Conservation (phyloP, 2,329 filamentous ascomycete species). For the Hypoxylon sp. region DNA sequence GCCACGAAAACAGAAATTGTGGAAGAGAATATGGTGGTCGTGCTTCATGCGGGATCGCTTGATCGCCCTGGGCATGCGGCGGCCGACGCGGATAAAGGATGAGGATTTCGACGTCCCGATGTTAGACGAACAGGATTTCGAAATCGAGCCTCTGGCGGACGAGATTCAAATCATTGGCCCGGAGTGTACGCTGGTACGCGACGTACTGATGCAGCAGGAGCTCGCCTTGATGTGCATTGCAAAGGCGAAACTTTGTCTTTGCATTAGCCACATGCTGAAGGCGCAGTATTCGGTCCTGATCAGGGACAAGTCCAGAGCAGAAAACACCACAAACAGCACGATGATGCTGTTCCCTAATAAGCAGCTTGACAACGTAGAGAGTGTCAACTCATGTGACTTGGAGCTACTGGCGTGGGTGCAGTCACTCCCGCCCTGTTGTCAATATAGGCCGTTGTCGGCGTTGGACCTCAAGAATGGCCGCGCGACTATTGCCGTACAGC, state of each 20-base stretch:
- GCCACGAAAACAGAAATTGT: slow-evolving; percentile 80
- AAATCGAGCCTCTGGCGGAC: slow-evolving; percentile 77
- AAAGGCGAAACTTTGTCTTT: slow-evolving; percentile 89
- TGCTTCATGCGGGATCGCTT: slow-evolving; percentile 95
- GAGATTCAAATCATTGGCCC: slow-evolving; percentile 77
- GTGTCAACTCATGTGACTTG: slow-evolving; percentile 83
- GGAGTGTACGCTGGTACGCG: slow-evolving; percentile 79
- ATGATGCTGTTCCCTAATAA: slow-evolving; percentile 96
- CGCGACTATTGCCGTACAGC: slow-evolving; percentile 76
- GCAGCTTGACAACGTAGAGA: slow-evolving; percentile 82
- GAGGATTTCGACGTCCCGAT: slow-evolving; percentile 96
- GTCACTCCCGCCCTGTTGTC: slow-evolving; percentile 78
- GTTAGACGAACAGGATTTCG: slow-evolving; percentile 87
- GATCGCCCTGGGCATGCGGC: slow-evolving; percentile 92
- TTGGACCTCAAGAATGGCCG: slow-evolving; percentile 72
- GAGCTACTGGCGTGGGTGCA: slow-evolving; percentile 84
- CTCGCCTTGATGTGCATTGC: slow-evolving; percentile 91
- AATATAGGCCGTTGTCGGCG: slow-evolving; percentile 71
- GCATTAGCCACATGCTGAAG: slow-evolving; percentile 89
- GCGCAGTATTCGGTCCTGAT: slow-evolving; percentile 94
- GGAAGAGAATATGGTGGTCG: slow-evolving; percentile 98
- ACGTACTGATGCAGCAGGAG: slow-evolving; percentile 80
- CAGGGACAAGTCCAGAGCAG: slow-evolving; percentile 83
- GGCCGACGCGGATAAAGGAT: slow-evolving; percentile 91
- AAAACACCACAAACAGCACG: slow-evolving; percentile 79